Conservation (phyloP, 176 grass and related monocot genomes). For the Oryza glaberrima region DNA sequence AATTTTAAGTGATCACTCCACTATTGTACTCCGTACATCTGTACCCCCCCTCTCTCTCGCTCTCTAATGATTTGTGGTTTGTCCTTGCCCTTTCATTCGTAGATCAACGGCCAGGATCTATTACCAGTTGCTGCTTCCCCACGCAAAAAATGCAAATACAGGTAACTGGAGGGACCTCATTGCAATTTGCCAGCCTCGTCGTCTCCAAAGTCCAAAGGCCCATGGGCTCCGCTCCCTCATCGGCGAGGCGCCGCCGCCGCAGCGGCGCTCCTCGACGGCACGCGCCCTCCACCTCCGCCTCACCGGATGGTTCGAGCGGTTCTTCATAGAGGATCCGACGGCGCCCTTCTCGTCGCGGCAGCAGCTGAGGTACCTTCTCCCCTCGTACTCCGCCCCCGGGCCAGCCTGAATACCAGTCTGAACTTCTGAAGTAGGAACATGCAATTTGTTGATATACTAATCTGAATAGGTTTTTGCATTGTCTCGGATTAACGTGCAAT, state of each 20-base stretch:
- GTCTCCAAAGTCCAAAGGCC: neutral
- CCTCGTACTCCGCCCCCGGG: neutral
- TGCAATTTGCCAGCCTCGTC: neutral
- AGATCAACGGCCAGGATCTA: slow-evolving; percentile 18
- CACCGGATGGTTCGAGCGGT: neutral
- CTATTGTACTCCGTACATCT: no score
- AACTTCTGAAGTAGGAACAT: neutral
- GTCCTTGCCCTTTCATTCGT: neutral
- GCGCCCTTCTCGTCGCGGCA: neutral
- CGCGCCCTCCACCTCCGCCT: neutral
- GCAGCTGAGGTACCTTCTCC: slow-evolving; percentile 28
- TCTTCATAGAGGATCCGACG: neutral
- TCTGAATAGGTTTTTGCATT: neutral
- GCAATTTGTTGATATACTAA: neutral
- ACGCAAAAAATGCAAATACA: neutral
- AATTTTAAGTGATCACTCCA: no score
- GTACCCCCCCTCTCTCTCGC: no score
- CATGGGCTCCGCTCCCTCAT: no score
- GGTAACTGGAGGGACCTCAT: neutral
- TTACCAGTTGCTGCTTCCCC: neutral
- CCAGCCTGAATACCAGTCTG: neutral
- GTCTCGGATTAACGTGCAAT: no score
- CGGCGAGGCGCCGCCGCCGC: neutral
- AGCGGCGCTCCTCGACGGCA: neutral
- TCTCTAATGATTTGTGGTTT: neutral